Conservation (phyloP, 2,329 filamentous ascomycete genomes). For the Thelonectria rubi region DNA sequence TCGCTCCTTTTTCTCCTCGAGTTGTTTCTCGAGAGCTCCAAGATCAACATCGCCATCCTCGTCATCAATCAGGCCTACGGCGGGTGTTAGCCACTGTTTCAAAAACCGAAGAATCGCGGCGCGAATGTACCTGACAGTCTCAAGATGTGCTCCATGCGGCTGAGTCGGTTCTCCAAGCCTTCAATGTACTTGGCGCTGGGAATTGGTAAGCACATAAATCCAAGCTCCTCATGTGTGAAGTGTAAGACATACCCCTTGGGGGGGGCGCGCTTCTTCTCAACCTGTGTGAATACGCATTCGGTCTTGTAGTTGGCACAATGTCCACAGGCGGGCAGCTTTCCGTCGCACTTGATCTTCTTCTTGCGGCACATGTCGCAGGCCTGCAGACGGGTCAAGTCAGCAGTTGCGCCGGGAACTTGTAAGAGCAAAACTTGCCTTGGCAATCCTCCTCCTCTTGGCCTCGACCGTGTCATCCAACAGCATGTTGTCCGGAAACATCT, state of each 20-base stretch:
- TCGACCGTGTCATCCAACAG: constrained; percentile 76
- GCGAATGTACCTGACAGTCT: constrained; percentile 73
- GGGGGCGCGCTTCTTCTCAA: constrained; percentile 97
- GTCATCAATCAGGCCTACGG: constrained; percentile 78
- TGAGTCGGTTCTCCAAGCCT: constrained; percentile 90
- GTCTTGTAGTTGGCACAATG: constrained; percentile 99
- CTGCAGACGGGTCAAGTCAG: constrained; percentile 53
- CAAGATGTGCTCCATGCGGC: constrained; percentile 94
- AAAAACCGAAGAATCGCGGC: not conserved
- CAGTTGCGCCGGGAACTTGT: constrained; percentile 2
- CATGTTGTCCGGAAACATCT: constrained; percentile 66
- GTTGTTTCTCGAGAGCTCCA: constrained; percentile 83
- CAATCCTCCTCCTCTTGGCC: constrained; percentile 88
- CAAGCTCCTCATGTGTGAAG: not conserved
- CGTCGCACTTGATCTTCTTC: constrained; percentile 98
- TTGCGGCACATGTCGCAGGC: constrained; percentile 97
- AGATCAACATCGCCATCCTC: constrained; percentile 90
- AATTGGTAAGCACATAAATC: constrained; percentile 32
- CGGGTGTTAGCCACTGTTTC: constrained; percentile 21
- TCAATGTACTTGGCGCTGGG: constrained; percentile 95
- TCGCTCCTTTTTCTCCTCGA: constrained; percentile 66
- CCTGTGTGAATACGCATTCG: constrained; percentile 95
- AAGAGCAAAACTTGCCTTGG: constrained; percentile 69
- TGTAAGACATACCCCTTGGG: constrained; percentile 81
- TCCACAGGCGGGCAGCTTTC: constrained; percentile 91